Evolutionary conservation across 768 basidiomycete species (phyloP).

Genomic region (Suillus alpinus): DNA sequence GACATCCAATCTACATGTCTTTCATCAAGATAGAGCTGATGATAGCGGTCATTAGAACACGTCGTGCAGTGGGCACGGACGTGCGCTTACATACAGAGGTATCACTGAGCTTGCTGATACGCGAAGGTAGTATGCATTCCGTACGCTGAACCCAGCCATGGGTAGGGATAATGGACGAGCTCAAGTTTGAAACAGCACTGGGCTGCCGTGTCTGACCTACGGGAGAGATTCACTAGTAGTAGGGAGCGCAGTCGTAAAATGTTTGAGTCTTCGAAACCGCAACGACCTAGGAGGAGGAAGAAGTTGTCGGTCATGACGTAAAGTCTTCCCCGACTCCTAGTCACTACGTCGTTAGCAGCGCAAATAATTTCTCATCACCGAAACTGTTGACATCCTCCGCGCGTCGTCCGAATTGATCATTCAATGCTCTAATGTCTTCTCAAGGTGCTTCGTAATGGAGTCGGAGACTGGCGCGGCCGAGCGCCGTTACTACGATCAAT

Average conservation of each 20-base stretch:
- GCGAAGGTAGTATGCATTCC: constrained; percentile 82
- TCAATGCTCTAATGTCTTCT: too few species aligned
- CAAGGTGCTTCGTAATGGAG: too few species aligned
- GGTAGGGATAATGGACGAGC: constrained; percentile 3
- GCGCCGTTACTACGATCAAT: too few species aligned
- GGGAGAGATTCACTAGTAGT: neutral
- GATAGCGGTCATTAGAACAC: constrained; percentile 5
- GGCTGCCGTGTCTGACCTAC: neutral
- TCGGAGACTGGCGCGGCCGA: too few species aligned
- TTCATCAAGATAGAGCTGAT: constrained; percentile 82
- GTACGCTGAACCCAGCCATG: constrained; percentile 45
- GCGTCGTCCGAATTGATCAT: too few species aligned
- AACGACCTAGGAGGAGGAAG: too few species aligned
- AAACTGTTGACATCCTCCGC: too few species aligned
- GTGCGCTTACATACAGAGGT: constrained; percentile 67
- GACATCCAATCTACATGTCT: constrained; percentile 91
- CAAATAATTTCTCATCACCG: too few species aligned
- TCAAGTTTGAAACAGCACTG: constrained; percentile 5
- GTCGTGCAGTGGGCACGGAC: neutral
- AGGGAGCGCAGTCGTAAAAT: neutral
- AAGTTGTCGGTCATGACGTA: too few species aligned
- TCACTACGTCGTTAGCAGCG: too few species aligned
- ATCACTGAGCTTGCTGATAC: constrained; percentile 69
- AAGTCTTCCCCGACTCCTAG: too few species aligned
- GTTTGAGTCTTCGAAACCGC: neutral